Evolutionary conservation across 805 yeast genomes (phyloP).

Genomic region (Ogataea polymorpha): DNA sequence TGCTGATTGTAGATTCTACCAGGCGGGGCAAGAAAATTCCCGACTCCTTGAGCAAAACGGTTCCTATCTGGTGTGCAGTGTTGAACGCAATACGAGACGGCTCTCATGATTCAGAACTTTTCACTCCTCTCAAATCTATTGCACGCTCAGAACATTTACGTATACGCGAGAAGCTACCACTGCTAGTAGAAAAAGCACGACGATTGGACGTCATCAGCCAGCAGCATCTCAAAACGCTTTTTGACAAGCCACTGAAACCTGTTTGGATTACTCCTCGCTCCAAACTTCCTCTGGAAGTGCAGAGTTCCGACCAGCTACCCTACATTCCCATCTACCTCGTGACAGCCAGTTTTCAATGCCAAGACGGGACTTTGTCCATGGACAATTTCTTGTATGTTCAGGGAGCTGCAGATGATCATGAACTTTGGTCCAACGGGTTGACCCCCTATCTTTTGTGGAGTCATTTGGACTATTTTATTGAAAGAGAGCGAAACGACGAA

Average conservation of each 20-base stretch:
- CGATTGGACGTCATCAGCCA: conserved; percentile 6
- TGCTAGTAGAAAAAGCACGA: conserved; percentile 44
- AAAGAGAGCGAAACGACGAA: conserved; percentile 28
- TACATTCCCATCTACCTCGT: conserved; percentile 47
- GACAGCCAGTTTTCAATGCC: conserved; percentile 60
- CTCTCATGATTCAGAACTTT: conserved; percentile 24
- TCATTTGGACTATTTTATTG: conserved; percentile 26
- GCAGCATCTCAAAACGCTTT: background rate
- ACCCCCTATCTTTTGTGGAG: conserved; percentile 59
- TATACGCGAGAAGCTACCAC: conserved; percentile 46
- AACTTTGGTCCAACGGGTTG: conserved; percentile 67
- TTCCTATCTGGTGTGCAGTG: conserved; percentile 69
- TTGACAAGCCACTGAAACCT: conserved; percentile 56
- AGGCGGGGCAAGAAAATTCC: conserved; percentile 83
- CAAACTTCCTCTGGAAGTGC: conserved; percentile 7
- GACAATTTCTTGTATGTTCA: conserved; percentile 66
- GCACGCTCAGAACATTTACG: conserved; percentile 53
- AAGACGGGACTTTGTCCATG: conserved; percentile 51
- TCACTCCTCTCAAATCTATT: conserved; percentile 51
- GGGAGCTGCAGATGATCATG: conserved; percentile 96
- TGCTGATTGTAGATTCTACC: conserved; percentile 76
- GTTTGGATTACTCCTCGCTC: conserved; percentile 65
- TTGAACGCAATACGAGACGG: conserved; percentile 11
- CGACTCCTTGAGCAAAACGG: conserved; percentile 80
- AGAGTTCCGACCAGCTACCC: conserved; percentile 20